Percentiles rank a stretch among this genome's conserved stretches.
Conservation (phyloP, 768 basidiomycete genomes). For the Leccinellum albellum region DNA sequence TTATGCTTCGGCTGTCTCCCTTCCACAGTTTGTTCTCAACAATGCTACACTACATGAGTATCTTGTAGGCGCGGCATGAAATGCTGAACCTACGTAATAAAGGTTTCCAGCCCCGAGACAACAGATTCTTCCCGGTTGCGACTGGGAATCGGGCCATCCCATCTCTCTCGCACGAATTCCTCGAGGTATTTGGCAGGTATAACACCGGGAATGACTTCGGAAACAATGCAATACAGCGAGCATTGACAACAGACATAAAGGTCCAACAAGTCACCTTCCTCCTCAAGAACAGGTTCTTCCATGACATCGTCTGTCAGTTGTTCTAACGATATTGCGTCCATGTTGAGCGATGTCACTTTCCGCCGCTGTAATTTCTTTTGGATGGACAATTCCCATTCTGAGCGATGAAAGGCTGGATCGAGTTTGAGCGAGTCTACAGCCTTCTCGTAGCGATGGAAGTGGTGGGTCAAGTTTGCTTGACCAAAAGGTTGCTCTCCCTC, state of each 20-base stretch:
- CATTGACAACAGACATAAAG: constrained; percentile 86
- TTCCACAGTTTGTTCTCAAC: constrained; percentile 76
- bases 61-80: not conserved
- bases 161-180: constrained; percentile 60
- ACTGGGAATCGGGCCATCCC: constrained; percentile 51
- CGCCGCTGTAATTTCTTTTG: constrained; percentile 52
- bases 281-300: constrained; percentile 29
- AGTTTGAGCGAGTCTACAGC: constrained; percentile 70
- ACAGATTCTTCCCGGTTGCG: constrained; percentile 54
- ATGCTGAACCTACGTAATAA: constrained; percentile 52
- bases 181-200: constrained; percentile 60
- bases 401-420: constrained; percentile 54
- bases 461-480: constrained; percentile 63
- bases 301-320: constrained; percentile 28
- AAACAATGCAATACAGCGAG: constrained; percentile 67
- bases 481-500: constrained; percentile 45
- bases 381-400: constrained; percentile 57
- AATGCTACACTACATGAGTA: constrained; percentile 41
- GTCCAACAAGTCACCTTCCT: constrained; percentile 61
- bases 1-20: constrained; percentile 57
- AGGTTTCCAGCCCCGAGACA: constrained; percentile 59
- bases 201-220: constrained; percentile 69
- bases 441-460: constrained; percentile 72
- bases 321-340: constrained; percentile 23
- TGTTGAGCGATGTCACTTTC: constrained; percentile 42